These are phyloP conservation scores for Lasiosphaeria hispida DNA, from an alignment of 495 filamentous ascomycete genomes.

Conservation along the genomic window DNA sequence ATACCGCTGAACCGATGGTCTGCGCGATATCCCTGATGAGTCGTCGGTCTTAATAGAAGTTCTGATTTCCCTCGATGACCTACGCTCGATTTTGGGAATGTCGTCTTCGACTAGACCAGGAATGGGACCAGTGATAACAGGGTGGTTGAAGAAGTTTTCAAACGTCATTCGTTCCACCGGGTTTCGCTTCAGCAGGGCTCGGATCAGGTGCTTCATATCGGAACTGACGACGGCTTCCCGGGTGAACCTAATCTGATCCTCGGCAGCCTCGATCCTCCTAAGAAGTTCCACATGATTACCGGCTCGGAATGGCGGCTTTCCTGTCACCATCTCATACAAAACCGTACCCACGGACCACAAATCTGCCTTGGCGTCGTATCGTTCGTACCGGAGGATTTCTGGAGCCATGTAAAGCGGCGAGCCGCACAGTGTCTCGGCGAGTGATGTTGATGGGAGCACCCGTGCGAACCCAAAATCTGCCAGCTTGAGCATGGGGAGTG, in stretches of 20 bases:
- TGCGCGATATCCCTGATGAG: conserved; percentile 13
- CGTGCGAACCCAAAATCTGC: conserved; percentile 97
- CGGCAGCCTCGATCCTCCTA: conserved; percentile 80
- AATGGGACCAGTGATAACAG: conserved; percentile 73
- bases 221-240: conserved; percentile 68
- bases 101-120: conserved; percentile 82
- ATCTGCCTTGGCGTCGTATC: conserved; percentile 95
- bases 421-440: conserved; percentile 94
- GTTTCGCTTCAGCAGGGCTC: conserved; percentile 75
- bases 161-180: conserved; percentile 83
- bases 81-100: conserved; percentile 42
- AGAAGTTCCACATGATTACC: conserved; percentile 92
- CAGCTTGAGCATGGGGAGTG: conserved; percentile 91
- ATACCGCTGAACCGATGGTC: conserved; percentile 25
- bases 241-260: conserved; percentile 80
- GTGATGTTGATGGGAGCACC: conserved; percentile 78
- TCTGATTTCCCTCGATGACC: conserved; percentile 25
- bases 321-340: conserved; percentile 89
- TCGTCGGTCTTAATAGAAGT: conserved; percentile 31
- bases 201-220: conserved; percentile 78
- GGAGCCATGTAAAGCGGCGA: conserved; percentile 99
- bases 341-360: conserved; percentile 97
- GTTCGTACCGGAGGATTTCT: conserved; percentile 94
- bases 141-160: conserved; percentile 71
- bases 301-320: conserved; percentile 86